Percentiles rank a stretch among this genome's conserved stretches.
phyloP scores from a whole-genome alignment of 1,284 basidiomycete genomes.

The Ustilago loliicola region DNA sequence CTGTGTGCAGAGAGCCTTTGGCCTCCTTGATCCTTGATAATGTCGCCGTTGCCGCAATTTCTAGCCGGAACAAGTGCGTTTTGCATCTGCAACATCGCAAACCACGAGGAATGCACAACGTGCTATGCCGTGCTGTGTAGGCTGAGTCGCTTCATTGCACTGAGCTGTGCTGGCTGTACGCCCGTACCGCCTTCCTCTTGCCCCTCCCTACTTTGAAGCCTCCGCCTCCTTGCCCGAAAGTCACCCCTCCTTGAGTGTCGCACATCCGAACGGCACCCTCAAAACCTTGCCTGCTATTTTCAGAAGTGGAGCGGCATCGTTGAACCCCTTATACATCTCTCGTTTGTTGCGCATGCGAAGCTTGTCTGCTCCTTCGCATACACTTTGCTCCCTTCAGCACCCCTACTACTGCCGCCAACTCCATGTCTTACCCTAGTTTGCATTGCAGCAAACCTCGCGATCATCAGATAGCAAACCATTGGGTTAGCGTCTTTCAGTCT shows the following conservation, averaged over 20 bases:
- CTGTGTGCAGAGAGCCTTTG: too few species aligned
- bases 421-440: not conserved
- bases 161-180: not conserved
- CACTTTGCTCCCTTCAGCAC: not conserved
- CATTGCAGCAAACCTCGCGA: not conserved
- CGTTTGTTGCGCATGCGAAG: not conserved
- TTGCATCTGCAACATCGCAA: not conserved
- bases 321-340: not conserved
- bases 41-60: conserved; percentile 6
- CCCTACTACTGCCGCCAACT: conserved; percentile 2
- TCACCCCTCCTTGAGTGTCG: not conserved
- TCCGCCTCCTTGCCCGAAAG: not conserved
- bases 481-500: not conserved
- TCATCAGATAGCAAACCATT: not conserved
- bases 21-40: not conserved
- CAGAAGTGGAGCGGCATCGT: conserved; percentile 11
- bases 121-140: not conserved
- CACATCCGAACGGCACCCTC: conserved; percentile 11
- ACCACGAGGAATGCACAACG: not conserved
- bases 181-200: not conserved
- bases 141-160: not conserved
- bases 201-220: not conserved
- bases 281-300: conserved; percentile 20
- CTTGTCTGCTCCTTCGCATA: not conserved
- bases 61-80: conserved; percentile 2